These are phyloP conservation scores for Cystobasidiaceae sp. DNA, from an alignment of 1,284 basidiomycete genomes.

Conservation along the genomic window DNA sequence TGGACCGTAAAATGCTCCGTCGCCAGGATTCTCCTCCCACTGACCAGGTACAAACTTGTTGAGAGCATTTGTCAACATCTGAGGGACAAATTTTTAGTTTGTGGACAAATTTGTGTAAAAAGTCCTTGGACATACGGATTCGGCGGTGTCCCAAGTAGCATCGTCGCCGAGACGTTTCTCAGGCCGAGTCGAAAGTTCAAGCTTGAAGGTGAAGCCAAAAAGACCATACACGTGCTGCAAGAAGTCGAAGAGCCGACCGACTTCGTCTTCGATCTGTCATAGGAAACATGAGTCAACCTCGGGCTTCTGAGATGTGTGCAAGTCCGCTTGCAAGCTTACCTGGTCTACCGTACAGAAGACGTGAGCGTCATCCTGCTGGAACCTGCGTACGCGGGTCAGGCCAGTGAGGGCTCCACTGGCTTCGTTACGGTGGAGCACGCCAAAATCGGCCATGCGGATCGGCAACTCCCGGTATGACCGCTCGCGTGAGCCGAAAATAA, in stretches of 20 bases:
- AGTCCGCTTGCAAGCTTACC: conserved; percentile 48
- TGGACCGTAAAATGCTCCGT: conserved; percentile 67
- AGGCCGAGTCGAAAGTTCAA: conserved; percentile 92
- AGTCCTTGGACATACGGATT: conserved; percentile 55
- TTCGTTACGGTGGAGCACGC: conserved; percentile 95
- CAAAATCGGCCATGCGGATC: conserved; percentile 96
- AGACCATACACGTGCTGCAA: conserved; percentile 87
- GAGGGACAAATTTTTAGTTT: not conserved
- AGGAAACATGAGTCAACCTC: conserved; percentile 13
- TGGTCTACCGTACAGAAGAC: conserved; percentile 95
- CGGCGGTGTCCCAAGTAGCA: conserved; percentile 84
- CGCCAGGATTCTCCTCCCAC: conserved; percentile 92
- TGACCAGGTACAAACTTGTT: conserved; percentile 81
- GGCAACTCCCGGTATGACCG: conserved; percentile 94
- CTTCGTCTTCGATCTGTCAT: conserved; percentile 76
- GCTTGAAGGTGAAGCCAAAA: conserved; percentile 96
- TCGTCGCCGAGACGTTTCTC: conserved; percentile 89
- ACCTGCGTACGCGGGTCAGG: conserved; percentile 85
- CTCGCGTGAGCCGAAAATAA: conserved; percentile 93
- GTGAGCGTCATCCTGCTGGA: conserved; percentile 96
- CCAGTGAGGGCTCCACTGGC: conserved; percentile 92
- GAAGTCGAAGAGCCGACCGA: conserved; percentile 85
- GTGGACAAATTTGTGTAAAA: not conserved
- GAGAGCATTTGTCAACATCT: conserved; percentile 80
- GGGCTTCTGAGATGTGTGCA: not conserved